Evolutionary conservation across 73 alveolate species (phyloP).

Genomic region (Uronychia setigera): DNA sequence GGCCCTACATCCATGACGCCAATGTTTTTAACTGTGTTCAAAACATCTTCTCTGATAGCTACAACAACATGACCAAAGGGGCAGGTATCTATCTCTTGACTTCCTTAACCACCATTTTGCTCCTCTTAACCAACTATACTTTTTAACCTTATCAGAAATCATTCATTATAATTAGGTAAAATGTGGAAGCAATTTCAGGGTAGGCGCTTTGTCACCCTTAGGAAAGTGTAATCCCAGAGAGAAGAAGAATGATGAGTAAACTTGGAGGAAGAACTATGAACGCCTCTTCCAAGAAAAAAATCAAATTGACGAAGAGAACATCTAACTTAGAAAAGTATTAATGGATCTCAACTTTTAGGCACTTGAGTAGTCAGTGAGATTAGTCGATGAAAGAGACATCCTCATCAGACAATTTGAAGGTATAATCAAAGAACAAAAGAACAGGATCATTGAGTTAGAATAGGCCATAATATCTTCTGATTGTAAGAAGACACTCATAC

Average conservation of each 20-base stretch:
- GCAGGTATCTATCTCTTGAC: not conserved
- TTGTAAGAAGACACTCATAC: no score
- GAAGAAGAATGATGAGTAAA: not conserved
- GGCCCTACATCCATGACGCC: slow-evolving; percentile 45
- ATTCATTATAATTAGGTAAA: no score
- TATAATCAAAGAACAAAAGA: not conserved
- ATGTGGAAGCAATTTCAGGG: no score
- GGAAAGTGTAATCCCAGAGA: not conserved
- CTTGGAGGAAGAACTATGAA: not conserved
- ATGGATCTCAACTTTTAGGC: not conserved
- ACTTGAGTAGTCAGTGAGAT: not conserved
- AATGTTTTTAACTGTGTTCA: slow-evolving; percentile 8
- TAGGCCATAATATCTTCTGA: no score
- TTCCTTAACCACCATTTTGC: no score
- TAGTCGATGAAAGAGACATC: not conserved
- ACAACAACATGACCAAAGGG: not conserved
- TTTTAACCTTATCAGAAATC: no score
- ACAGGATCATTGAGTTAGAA: not conserved
- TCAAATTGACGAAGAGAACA: not conserved
- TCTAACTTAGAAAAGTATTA: not conserved
- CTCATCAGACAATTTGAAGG: not conserved
- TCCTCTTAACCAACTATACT: no score
- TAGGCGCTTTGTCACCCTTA: no score
- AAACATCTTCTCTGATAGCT: slow-evolving; percentile 31
- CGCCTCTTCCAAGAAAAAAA: not conserved